Conservation (phyloP, 176 grass and related monocot species). For the Oryza rufipogon region DNA sequence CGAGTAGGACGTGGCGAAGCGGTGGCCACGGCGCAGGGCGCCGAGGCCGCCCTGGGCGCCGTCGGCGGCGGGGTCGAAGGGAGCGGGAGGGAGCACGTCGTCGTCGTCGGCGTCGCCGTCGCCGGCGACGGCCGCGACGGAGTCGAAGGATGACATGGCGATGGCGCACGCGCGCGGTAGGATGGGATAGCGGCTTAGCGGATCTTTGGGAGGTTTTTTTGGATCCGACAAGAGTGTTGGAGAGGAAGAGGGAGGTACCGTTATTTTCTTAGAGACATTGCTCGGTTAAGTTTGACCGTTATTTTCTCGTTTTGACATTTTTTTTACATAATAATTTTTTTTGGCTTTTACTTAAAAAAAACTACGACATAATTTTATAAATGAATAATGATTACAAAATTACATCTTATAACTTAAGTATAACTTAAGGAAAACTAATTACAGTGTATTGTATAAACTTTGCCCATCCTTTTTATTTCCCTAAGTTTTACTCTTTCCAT, state of each 20-base stretch:
- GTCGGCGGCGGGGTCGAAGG: conserved; percentile 15
- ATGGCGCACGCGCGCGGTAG: not conserved
- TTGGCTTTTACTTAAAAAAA: no score
- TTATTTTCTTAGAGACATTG: no score
- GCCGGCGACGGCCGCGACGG: conserved; percentile 39
- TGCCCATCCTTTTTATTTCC: no score
- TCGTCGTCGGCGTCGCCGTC: conserved; percentile 45
- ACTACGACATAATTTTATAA: no score
- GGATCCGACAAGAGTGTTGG: conserved; percentile 31
- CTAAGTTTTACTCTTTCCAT: no score
- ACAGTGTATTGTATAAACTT: no score
- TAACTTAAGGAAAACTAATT: no score
- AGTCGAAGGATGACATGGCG: conserved; percentile 53
- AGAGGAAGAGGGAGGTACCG: not conserved
- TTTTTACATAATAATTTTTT: no score
- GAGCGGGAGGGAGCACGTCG: not conserved
- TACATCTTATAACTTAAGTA: no score
- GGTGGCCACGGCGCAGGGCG: conserved; percentile 44
- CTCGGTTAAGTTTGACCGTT: not conserved
- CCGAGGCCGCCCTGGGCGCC: conserved; percentile 13
- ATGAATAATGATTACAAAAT: no score
- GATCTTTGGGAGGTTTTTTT: conserved; percentile 1
- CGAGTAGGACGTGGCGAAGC: conserved; percentile 54
- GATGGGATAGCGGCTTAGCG: not conserved
- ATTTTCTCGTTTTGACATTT: not conserved